These are phyloP conservation scores for Jamesozyma piceae DNA, from an alignment of 805 yeast species.

Conservation along the genomic window DNA sequence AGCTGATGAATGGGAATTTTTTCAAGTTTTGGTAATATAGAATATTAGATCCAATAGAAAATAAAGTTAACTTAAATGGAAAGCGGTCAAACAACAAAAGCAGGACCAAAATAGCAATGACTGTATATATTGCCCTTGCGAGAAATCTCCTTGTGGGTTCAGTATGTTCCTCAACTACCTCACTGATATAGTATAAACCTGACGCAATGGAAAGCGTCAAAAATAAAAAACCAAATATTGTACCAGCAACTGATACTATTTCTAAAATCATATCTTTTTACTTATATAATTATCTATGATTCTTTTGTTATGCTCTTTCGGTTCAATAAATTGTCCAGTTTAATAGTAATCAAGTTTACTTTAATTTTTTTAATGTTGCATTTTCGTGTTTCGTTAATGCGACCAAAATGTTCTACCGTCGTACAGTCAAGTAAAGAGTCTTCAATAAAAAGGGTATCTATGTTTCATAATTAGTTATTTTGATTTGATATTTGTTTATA, in stretches of 20 bases:
- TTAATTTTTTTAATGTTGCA: no score
- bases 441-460: no score
- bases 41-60: slow-evolving; percentile 61
- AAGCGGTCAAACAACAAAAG: slow-evolving; percentile 69
- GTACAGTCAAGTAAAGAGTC: no score
- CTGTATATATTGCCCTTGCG: slow-evolving; percentile 49
- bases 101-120: slow-evolving; percentile 46
- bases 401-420: no score
- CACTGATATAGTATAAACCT: slow-evolving; percentile 84
- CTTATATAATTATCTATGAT: no score
- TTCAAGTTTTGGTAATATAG: slow-evolving; percentile 70
- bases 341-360: no score
- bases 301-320: no score
- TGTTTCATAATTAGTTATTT: no score
- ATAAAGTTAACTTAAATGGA: slow-evolving; percentile 57
- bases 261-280: slow-evolving; percentile 43
- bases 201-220: slow-evolving; percentile 71
- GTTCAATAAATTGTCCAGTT: no score
- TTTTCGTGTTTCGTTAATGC: no score
- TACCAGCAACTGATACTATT: slow-evolving; percentile 51
- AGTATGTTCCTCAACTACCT: slow-evolving; percentile 86
- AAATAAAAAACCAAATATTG: slow-evolving; percentile 50
- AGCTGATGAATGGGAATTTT: slow-evolving; percentile 74
- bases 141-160: slow-evolving; percentile 72
- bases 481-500: no score